Evolutionary conservation across 192 early-diverging fungal genomes (phyloP), one percentile per base, ranked within the genome.

Genomic region (Powellomyces hirtus): DNA sequence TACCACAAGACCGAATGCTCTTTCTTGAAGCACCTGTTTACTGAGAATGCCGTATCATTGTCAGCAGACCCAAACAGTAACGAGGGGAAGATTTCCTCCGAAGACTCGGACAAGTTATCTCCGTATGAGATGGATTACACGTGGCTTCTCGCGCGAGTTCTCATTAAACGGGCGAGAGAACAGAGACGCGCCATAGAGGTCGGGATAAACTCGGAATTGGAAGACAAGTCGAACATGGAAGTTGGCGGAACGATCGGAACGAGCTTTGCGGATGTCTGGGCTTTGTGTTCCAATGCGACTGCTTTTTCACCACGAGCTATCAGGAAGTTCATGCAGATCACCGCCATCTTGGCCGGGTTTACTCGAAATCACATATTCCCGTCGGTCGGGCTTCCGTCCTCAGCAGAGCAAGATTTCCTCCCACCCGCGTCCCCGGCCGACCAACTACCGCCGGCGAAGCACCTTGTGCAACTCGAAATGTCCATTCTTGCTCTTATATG

Each of bases 401-500:
- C 60, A n/a, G 35, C 38, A 18, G 55, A 57, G 29, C 58, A n/a
- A 11, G 53, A 20, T 33, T 6, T 18, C 27, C 46, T 22, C 4
- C 46, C 46, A 24, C 46, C 46, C 46, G 46, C 46, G 3, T 18
- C 2, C n/a, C 5, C n/a, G n/a, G 46, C 46, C 4, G 5, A 24
- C 5, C 8, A 8, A 5, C 46, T 49, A 3, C 18, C 53, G n/a
- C 59, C 44, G n/a, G 24, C 20, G 22, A 20, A 42, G 18, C 33
- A 38, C 3, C 20, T 6, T 29, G 31, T 38, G 2, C 53, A 38
- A 7, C n/a, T 49, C 14, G 40, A 58, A 38, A 13, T 52, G 14
- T 73, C 51, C 18, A 20, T 64, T 5, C 44, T 76, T 38, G 38
- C 35, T 4, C 67, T 83, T 24, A 80, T 83, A 51, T 76, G 69